A percentile compares a stretch with the other conserved stretches of the same genome.
phyloP scores from a whole-genome alignment of 1,284 basidiomycete genomes.

The Porogramme epimiltina region DNA sequence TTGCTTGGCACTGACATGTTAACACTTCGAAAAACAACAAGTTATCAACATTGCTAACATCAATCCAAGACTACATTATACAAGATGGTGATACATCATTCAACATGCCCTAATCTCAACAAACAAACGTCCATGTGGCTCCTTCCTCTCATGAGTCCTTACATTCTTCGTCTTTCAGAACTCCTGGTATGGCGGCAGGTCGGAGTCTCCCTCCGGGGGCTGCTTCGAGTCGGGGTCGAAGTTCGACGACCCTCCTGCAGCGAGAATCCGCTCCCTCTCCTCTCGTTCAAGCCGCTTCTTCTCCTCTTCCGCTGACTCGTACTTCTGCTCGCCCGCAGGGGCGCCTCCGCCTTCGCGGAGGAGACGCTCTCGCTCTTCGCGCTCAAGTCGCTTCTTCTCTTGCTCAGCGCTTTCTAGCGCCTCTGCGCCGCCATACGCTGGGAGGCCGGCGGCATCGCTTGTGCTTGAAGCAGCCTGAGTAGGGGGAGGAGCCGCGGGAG shows the following conservation, averaged over 20 bases:
- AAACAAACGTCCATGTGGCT: too few species aligned
- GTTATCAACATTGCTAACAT: neutral
- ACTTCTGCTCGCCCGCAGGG: constrained; percentile 20
- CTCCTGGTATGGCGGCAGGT: constrained; percentile 70
- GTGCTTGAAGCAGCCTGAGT: neutral
- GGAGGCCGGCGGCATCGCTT: constrained; percentile 4
- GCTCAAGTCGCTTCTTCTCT: constrained; percentile 42
- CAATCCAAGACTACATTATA: too few species aligned
- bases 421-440: constrained; percentile 5
- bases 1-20: too few species aligned
- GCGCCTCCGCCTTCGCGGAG: constrained; percentile 20
- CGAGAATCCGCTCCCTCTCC: constrained; percentile 57
- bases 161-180: constrained; percentile 26
- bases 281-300: constrained; percentile 69
- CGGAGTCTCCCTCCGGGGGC: constrained; percentile 42
- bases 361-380: constrained; percentile 38
- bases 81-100: too few species aligned
- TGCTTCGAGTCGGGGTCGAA: constrained; percentile 17
- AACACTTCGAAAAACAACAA: too few species aligned
- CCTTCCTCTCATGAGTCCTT: too few species aligned
- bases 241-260: constrained; percentile 29
- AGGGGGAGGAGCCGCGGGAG: too few species aligned
- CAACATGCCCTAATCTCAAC: too few species aligned
- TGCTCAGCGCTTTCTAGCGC: constrained; percentile 41
- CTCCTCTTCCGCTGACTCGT: constrained; percentile 64